Conservation (phyloP, 2,329 filamentous ascomycete genomes). For the Claviceps pazoutovae region DNA sequence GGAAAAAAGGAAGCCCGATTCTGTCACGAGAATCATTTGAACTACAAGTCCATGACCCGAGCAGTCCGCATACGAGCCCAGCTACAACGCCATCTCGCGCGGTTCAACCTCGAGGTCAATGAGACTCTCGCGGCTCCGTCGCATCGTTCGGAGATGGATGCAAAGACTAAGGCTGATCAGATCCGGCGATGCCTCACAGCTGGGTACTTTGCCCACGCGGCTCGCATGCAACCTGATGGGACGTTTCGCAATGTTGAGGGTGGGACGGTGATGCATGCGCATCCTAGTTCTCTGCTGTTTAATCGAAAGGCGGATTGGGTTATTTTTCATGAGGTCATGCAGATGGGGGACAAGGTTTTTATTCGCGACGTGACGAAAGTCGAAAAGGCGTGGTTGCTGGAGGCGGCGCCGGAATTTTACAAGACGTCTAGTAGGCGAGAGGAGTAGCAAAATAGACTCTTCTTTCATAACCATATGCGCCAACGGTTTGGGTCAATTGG, state of each 20-base stretch:
- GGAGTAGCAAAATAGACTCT: slow-evolving; percentile 1
- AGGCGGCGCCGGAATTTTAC: slow-evolving; percentile 80
- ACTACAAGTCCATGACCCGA: slow-evolving; percentile 69
- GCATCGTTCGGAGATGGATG: slow-evolving; percentile 16
- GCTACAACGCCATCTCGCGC: slow-evolving; percentile 72
- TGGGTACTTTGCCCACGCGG: slow-evolving; percentile 87
- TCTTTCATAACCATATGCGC: neutral
- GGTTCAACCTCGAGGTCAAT: slow-evolving; percentile 60
- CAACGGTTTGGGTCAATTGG: too few relatives aligned
- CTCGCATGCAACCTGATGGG: slow-evolving; percentile 86
- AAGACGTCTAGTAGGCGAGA: slow-evolving; percentile 31
- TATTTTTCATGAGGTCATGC: slow-evolving; percentile 84
- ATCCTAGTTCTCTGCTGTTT: slow-evolving; percentile 89
- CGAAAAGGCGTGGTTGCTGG: slow-evolving; percentile 80
- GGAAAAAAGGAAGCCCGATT: slow-evolving; percentile 75
- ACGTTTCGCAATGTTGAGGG: slow-evolving; percentile 78
- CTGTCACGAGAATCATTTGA: slow-evolving; percentile 75
- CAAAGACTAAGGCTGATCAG: slow-evolving; percentile 43
- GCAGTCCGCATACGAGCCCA: slow-evolving; percentile 81
- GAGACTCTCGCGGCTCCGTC: slow-evolving; percentile 37
- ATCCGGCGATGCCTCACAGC: slow-evolving; percentile 76
- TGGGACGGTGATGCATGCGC: slow-evolving; percentile 64
- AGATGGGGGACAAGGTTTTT: slow-evolving; percentile 76
- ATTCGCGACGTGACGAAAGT: slow-evolving; percentile 89
- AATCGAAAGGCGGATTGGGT: slow-evolving; percentile 96